Conservation (phyloP, 2,329 filamentous ascomycete genomes). For the Penicillium expansum region DNA sequence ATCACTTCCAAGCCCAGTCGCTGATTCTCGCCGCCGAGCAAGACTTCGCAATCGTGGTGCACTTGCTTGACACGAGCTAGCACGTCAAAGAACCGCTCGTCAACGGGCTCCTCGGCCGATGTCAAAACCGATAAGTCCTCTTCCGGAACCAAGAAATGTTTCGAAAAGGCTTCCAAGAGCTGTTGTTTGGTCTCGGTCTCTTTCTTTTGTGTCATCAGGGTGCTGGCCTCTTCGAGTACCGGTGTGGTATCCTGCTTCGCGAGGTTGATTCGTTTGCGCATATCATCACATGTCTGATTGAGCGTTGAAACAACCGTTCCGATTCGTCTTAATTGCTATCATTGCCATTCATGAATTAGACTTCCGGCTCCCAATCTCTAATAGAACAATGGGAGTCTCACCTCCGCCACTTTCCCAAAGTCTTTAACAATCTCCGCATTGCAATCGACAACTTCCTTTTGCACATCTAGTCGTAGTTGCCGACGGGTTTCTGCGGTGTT, state of each 20-base stretch:
- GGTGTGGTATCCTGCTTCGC: slow-evolving; percentile 72
- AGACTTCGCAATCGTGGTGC: slow-evolving; percentile 79
- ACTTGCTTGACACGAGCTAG: slow-evolving; percentile 81
- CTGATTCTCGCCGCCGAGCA: slow-evolving; percentile 88
- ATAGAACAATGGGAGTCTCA: slow-evolving; percentile 41
- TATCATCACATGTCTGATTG: slow-evolving; percentile 75
- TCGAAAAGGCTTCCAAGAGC: slow-evolving; percentile 71
- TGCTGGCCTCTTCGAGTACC: slow-evolving; percentile 72
- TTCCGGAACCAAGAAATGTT: slow-evolving; percentile 81
- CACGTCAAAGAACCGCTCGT: slow-evolving; percentile 78
- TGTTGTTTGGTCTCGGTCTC: slow-evolving; percentile 77
- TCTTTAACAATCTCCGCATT: slow-evolving; percentile 86
- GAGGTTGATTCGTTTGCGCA: slow-evolving; percentile 73
- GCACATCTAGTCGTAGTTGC: slow-evolving; percentile 74
- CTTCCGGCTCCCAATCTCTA: background rate
- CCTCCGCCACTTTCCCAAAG: slow-evolving; percentile 86
- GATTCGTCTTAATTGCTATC: slow-evolving; percentile 80
- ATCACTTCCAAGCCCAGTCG: slow-evolving; percentile 84
- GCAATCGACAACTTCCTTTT: slow-evolving; percentile 88
- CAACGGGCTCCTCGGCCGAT: slow-evolving; percentile 74
- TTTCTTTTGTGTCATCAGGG: slow-evolving; percentile 68
- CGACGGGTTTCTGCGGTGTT: slow-evolving; percentile 78
- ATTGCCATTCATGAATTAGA: slow-evolving; percentile 21
- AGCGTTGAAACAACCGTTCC: slow-evolving; percentile 73
- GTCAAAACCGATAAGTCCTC: slow-evolving; percentile 75